Percentiles rank a stretch among this genome's conserved stretches.
phyloP scores from a whole-genome alignment of 208 protist species.

The Trypanosoma boissoni region DNA sequence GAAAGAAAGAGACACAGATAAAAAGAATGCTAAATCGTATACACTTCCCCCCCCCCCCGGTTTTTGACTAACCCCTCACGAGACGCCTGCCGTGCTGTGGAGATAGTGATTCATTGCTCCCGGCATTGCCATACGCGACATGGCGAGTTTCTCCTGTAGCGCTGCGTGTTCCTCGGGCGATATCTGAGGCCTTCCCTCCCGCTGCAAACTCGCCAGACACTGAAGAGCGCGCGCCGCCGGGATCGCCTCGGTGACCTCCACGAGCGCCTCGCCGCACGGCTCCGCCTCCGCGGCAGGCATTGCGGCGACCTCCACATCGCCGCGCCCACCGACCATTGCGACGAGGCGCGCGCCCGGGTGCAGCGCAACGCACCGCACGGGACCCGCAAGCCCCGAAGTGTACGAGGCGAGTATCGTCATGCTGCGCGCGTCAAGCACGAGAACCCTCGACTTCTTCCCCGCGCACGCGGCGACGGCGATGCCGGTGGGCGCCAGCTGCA shows the following conservation, averaged over 20 bases:
- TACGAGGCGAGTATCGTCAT: conserved; percentile 29
- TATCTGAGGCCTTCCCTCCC: neutral
- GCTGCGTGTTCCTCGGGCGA: neutral
- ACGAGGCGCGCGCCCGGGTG: conserved; percentile 38
- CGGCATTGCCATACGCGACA: conserved; percentile 48
- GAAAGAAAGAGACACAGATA: neutral
- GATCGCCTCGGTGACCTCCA: conserved; percentile 10
- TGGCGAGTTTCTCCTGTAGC: conserved; percentile 35
- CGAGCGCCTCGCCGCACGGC: neutral
- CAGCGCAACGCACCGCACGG: conserved; percentile 40
- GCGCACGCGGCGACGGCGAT: conserved; percentile 21
- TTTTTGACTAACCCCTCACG: neutral
- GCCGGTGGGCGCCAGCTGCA: conserved; percentile 2
- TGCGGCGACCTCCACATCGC: conserved; percentile 57
- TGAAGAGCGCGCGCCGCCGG: neutral
- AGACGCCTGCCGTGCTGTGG: conserved; percentile 6
- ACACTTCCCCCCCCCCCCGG: neutral
- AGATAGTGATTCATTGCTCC: conserved; percentile 43
- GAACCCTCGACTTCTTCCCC: conserved; percentile 27
- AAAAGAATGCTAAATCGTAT: neutral
- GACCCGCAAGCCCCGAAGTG: conserved; percentile 32
- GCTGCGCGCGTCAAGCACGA: conserved; percentile 32
- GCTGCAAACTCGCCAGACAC: conserved; percentile 4
- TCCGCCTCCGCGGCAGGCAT: conserved; percentile 51
- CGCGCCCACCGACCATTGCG: conserved; percentile 47